phyloP scores from a whole-genome alignment of 2,329 filamentous ascomycete species.

The Furcasterigmium sp. region DNA sequence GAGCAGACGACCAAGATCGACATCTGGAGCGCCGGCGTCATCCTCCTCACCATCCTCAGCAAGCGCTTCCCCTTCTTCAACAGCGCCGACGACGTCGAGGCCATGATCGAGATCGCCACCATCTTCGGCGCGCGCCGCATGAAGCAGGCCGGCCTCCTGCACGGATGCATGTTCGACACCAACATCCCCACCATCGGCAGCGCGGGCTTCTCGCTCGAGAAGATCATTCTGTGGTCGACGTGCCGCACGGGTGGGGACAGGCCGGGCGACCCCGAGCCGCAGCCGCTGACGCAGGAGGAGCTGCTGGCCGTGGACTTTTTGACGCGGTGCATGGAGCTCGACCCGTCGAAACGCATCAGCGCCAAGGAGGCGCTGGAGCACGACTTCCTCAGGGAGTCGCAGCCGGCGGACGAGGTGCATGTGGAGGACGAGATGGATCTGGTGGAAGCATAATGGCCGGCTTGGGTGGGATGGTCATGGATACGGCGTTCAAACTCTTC shows the following conservation, averaged over 20 bases:
- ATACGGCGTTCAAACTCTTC: neutral
- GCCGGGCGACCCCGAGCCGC: constrained; percentile 30
- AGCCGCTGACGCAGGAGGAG: constrained; percentile 60
- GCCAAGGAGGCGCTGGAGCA: constrained; percentile 70
- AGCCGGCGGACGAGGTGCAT: constrained; percentile 51
- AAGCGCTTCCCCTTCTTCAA: constrained; percentile 98
- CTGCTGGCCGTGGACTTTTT: constrained; percentile 69
- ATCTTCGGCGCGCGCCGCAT: constrained; percentile 86
- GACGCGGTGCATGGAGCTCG: constrained; percentile 67
- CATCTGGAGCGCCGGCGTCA: constrained; percentile 96
- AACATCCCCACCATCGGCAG: constrained; percentile 87
- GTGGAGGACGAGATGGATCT: constrained; percentile 54
- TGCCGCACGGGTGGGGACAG: constrained; percentile 60
- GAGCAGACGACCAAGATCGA: constrained; percentile 92
- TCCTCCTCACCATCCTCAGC: constrained; percentile 88
- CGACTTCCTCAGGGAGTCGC: constrained; percentile 47
- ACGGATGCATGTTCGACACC: constrained; percentile 89
- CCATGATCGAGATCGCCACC: constrained; percentile 93
- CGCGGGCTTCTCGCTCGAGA: constrained; percentile 81
- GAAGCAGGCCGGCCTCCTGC: constrained; percentile 74
- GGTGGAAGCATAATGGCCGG: constrained; percentile 23
- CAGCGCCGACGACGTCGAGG: constrained; percentile 95
- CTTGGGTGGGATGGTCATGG: too few species aligned
- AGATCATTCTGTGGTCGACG: constrained; percentile 94
- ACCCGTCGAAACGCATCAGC: constrained; percentile 68